Percentiles rank a stretch among this genome's conserved stretches.
Conservation (phyloP, 345 rosid species). For the Conringia planisiliqua region DNA sequence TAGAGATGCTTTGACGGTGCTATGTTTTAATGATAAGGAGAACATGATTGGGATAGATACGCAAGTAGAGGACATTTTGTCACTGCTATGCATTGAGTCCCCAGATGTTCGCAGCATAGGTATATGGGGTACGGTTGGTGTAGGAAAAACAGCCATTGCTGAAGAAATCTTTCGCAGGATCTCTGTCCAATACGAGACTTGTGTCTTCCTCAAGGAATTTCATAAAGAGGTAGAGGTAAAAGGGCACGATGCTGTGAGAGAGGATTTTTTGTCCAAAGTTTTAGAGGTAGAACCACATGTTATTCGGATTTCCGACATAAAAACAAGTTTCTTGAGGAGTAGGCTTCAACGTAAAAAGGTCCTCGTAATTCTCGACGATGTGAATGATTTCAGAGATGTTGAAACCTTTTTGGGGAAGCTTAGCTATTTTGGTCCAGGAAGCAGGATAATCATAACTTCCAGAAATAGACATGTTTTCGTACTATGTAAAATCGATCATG, state of each 20-base stretch:
- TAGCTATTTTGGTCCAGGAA: slow-evolving; percentile 28
- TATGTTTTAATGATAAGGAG: neutral
- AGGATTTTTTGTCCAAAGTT: slow-evolving; percentile 1
- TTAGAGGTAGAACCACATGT: slow-evolving; percentile 4
- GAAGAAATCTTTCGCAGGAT: slow-evolving; percentile 32
- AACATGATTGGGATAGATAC: slow-evolving; percentile 28
- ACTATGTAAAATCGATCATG: slow-evolving; percentile 11
- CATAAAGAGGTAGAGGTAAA: slow-evolving; percentile 5
- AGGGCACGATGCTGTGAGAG: slow-evolving; percentile 14
- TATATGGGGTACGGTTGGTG: slow-evolving; percentile 45
- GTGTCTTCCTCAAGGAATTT: slow-evolving; percentile 38
- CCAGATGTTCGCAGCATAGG: slow-evolving; percentile 34
- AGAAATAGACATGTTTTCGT: slow-evolving; percentile 21
- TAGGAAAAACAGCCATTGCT: slow-evolving; percentile 56
- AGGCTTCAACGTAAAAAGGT: slow-evolving; percentile 19
- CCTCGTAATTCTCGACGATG: slow-evolving; percentile 32
- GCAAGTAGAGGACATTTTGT: slow-evolving; percentile 18
- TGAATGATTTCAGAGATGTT: slow-evolving; percentile 20
- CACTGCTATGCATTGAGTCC: slow-evolving; percentile 2
- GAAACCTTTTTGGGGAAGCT: slow-evolving; percentile 4
- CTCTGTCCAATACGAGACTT: slow-evolving; percentile 35
- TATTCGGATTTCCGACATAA: neutral
- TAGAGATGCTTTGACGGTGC: neutral
- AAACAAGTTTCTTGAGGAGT: slow-evolving; percentile 11
- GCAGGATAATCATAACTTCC: slow-evolving; percentile 29